Evolutionary conservation across 176 grass and related monocot genomes (phyloP).

Genomic region (Aegilops longissima): DNA sequence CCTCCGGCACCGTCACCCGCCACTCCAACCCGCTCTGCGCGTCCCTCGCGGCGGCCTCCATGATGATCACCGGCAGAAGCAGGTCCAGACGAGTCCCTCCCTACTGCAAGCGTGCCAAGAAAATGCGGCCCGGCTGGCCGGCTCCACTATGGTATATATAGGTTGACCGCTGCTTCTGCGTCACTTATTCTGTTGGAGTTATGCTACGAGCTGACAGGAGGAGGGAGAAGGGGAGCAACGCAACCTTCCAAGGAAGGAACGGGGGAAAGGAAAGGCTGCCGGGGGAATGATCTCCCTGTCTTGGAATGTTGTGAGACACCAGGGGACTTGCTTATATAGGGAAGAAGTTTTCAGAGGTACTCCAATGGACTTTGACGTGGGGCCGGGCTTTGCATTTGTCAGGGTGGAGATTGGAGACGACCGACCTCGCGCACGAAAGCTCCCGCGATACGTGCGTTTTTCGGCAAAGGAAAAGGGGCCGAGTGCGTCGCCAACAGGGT

Average conservation of each 20-base stretch:
- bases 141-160: not conserved
- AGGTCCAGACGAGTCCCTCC: not conserved
- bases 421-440: constrained; percentile 28
- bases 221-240: not conserved
- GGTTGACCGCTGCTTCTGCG: constrained; percentile 35
- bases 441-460: constrained; percentile 19
- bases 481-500: constrained; percentile 17
- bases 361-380: constrained; percentile 33
- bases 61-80: constrained; percentile 22
- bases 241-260: constrained; percentile 26
- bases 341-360: not conserved
- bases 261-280: constrained; percentile 11
- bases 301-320: constrained; percentile 33
- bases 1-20: constrained; percentile 58
- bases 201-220: constrained; percentile 3
- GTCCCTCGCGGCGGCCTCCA: constrained; percentile 38
- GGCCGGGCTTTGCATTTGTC: not conserved
- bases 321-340: constrained; percentile 31
- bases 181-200: not conserved
- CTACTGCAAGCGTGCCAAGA: constrained; percentile 8
- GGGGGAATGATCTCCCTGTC: constrained; percentile 14
- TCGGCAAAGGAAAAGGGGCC: not conserved
- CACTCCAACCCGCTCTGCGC: constrained; percentile 39
- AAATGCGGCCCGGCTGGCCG: not conserved
- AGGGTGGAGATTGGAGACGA: constrained; percentile 20